Percentiles rank a stretch among this genome's conserved stretches.
These are phyloP conservation scores for Monilinia fructigena DNA, from an alignment of 2,329 filamentous ascomycete genomes.

Conservation along the genomic window DNA sequence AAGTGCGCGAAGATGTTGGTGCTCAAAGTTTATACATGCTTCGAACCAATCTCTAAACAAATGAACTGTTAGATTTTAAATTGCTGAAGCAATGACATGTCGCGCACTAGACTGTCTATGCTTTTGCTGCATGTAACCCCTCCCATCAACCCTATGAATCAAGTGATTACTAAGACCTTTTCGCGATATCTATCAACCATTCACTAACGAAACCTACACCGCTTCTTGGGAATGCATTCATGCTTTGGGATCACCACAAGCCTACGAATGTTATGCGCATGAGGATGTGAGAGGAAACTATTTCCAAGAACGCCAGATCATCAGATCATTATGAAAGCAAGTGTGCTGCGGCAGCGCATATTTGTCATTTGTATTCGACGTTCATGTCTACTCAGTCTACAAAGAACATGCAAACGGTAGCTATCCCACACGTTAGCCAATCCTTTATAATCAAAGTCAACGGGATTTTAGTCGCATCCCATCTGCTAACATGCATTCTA, in stretches of 20 bases:
- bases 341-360: not conserved
- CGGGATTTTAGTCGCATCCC: not conserved
- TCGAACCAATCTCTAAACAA: not conserved
- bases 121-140: not conserved
- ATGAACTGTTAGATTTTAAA: not conserved
- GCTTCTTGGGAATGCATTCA: slow-evolving; percentile 6
- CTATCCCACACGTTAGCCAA: not conserved
- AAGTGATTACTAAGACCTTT: not conserved
- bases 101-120: not conserved
- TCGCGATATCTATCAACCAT: not conserved
- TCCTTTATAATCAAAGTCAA: not conserved
- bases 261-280: not conserved
- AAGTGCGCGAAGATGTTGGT: not conserved
- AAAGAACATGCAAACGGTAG: not conserved
- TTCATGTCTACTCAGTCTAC: slow-evolving; percentile 1
- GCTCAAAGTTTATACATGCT: not conserved
- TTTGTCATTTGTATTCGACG: not conserved
- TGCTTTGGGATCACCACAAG: not conserved
- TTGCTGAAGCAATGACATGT: not conserved
- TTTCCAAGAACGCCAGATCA: not conserved
- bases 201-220: slow-evolving; percentile 9
- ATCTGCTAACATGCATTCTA: not conserved
- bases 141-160: not conserved
- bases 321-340: not conserved
- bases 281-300: not conserved